Evolutionary conservation across 2,329 filamentous ascomycete genomes (phyloP), one percentile per base, ranked within the genome.

Genomic region (Fusarium torulosum): DNA sequence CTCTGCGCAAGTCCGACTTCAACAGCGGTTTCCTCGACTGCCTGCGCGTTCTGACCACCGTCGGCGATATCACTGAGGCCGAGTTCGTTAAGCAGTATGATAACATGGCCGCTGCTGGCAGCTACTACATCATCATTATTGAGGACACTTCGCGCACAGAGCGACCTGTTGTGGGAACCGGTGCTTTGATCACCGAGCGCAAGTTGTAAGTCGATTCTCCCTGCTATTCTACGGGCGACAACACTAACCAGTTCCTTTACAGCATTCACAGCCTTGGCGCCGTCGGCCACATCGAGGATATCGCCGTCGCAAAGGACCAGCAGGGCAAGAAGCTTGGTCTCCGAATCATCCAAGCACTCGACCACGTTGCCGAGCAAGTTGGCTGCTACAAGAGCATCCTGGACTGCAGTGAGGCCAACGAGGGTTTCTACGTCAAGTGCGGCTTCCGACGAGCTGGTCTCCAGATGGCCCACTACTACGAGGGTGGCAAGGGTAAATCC

Each of bases 341-440:
- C 75, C 88, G 93, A 71, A 91, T 98, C 71, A 98, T 98, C 74
- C 93, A 98, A 82, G 94, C 95, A 9, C 86, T 99, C 76, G 94
- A 98, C 80, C 91, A 86, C 77, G 90, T 98, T 62, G 94, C 94
- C 55, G 89, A 93, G 77, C 88, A 93, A 77, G 90, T 96, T 59
- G 96, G 95, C 55, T 98, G 95, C 81, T 98, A 98, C 82, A 98
- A 96, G 90, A 94, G 90, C 69, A 98, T 99, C 72, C 87, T 98
- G 69, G 95, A 98, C 80, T 99, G 96, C 84, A 96, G 92, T 70
- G 95, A 97, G 80, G 88, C 91, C 73, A 99, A 98, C 78, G 94
- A 97, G 80, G 95, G 94, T 21, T 98, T 99, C 84, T 99, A 99
- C 79, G 86, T 97, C 79, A 98, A 98, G 86, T 98, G 96, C 80